phyloP scores from a whole-genome alignment of 2,329 filamentous ascomycete species.

The Arthrobotrys musiformis region DNA sequence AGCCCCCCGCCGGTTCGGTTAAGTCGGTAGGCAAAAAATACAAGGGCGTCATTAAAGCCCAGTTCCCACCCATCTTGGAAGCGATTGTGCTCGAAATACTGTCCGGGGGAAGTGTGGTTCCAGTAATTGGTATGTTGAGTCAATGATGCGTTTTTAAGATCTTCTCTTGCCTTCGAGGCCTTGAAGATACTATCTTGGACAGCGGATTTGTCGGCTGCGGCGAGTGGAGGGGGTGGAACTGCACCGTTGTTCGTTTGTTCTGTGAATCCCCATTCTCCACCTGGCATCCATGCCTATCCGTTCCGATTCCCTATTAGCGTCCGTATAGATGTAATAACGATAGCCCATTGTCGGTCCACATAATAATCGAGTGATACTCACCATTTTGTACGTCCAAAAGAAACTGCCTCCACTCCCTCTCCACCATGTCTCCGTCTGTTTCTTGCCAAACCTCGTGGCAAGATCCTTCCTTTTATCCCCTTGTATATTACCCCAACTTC shows the following conservation, averaged over 20 bases:
- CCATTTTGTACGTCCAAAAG: conserved; percentile 73
- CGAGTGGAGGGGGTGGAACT: conserved; percentile 63
- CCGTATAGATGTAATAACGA: no score
- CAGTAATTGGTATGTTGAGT: conserved; percentile 67
- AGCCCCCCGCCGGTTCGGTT: conserved; percentile 63
- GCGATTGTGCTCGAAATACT: conserved; percentile 67
- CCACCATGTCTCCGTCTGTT: conserved; percentile 66
- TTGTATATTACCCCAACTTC: conserved; percentile 66
- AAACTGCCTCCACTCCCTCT: conserved; percentile 67
- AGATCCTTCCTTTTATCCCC: conserved; percentile 64
- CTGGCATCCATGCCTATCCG: conserved; percentile 68
- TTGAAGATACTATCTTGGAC: conserved; percentile 60
- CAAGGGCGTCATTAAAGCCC: conserved; percentile 68
- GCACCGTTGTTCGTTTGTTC: conserved; percentile 65
- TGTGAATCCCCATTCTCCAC: conserved; percentile 71
- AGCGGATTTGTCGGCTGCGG: conserved; percentile 61
- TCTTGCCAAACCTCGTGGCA: conserved; percentile 65
- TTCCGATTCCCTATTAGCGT: conserved; percentile 19
- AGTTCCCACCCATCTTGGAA: conserved; percentile 69
- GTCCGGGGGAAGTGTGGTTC: conserved; percentile 64
- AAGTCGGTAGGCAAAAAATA: conserved; percentile 63
- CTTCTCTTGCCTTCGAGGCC: conserved; percentile 63
- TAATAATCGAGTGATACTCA: no score
- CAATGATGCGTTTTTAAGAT: conserved; percentile 62
- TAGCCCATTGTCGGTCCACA: no score